phyloP scores from a whole-genome alignment of 1,284 basidiomycete species.

The Trametes polyzona region DNA sequence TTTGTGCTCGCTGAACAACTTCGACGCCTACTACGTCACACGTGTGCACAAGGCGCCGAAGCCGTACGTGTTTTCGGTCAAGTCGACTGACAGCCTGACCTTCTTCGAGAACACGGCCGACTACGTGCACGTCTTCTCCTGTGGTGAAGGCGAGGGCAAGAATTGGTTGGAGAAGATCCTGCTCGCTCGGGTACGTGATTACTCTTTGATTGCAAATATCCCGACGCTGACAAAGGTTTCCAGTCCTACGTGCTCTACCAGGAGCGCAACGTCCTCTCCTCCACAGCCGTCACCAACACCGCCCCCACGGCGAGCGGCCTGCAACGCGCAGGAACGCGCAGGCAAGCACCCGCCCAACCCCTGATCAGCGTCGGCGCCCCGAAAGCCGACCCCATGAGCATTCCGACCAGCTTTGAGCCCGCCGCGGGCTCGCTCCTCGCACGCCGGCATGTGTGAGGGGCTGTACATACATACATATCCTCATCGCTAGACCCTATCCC shows the following conservation, averaged over 20 bases:
- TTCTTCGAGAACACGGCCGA: slow-evolving; percentile 86
- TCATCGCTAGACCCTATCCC: not conserved
- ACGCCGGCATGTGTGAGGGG: slow-evolving; percentile 30
- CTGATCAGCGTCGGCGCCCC: slow-evolving; percentile 42
- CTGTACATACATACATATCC: not conserved
- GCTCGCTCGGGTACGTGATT: slow-evolving; percentile 74
- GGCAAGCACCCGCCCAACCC: slow-evolving; percentile 37
- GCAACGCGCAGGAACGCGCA: slow-evolving; percentile 52
- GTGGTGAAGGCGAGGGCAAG: slow-evolving; percentile 70
- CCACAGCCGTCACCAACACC: slow-evolving; percentile 22
- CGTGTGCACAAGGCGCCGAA: slow-evolving; percentile 77
- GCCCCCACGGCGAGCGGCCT: slow-evolving; percentile 34
- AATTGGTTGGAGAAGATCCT: slow-evolving; percentile 75
- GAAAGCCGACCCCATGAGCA: slow-evolving; percentile 22
- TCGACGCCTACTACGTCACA: slow-evolving; percentile 82
- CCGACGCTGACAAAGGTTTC: no score
- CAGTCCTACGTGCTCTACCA: slow-evolving; percentile 82
- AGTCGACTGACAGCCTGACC: slow-evolving; percentile 83
- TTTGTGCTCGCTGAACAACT: slow-evolving; percentile 82
- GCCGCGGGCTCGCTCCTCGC: slow-evolving; percentile 61
- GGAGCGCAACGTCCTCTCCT: slow-evolving; percentile 71
- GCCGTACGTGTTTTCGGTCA: slow-evolving; percentile 81
- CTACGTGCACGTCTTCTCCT: slow-evolving; percentile 83
- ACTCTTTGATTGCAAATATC: no score
- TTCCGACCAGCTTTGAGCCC: slow-evolving; percentile 55